These are phyloP conservation scores for Tulasnella sp. DNA, from an alignment of 768 basidiomycete species.

Conservation along the genomic window DNA sequence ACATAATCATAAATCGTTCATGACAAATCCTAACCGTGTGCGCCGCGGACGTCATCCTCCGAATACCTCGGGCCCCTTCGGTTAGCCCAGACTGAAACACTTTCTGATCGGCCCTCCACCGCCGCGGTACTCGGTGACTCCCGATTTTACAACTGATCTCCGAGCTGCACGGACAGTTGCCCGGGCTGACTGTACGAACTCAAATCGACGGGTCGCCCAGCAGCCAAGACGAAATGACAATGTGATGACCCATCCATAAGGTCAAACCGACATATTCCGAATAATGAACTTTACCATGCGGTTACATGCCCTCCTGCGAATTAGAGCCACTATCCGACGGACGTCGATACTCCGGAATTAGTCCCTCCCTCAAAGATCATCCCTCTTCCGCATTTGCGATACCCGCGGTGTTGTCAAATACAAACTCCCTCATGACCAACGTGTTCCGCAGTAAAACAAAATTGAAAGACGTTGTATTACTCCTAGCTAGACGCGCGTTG, in stretches of 20 bases:
- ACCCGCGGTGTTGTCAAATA: not conserved
- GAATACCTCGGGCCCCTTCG: not conserved
- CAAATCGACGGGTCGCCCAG: not conserved
- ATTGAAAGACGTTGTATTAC: not conserved
- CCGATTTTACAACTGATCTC: not conserved
- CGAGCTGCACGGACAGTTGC: not conserved
- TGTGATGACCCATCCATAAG: not conserved
- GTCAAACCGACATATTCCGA: not conserved
- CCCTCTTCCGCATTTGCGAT: not conserved
- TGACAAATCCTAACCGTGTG: conserved; percentile 8
- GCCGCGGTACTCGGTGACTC: not conserved
- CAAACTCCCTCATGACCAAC: not conserved
- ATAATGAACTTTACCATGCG: not conserved
- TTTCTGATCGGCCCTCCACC: not conserved
- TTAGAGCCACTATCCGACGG: not conserved
- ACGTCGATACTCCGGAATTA: too few species aligned
- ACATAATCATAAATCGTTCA: not conserved
- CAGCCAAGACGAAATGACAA: not conserved
- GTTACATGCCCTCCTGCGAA: not conserved
- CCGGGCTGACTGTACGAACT: not conserved
- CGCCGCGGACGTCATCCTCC: not conserved
- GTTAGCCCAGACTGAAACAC: not conserved
- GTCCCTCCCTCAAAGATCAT: not conserved
- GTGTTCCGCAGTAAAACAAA: not conserved
- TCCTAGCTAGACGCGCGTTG: not conserved